These are phyloP conservation scores for Begonia peltatifolia DNA, from an alignment of 306 rosid genomes.

Conservation along the genomic window DNA sequence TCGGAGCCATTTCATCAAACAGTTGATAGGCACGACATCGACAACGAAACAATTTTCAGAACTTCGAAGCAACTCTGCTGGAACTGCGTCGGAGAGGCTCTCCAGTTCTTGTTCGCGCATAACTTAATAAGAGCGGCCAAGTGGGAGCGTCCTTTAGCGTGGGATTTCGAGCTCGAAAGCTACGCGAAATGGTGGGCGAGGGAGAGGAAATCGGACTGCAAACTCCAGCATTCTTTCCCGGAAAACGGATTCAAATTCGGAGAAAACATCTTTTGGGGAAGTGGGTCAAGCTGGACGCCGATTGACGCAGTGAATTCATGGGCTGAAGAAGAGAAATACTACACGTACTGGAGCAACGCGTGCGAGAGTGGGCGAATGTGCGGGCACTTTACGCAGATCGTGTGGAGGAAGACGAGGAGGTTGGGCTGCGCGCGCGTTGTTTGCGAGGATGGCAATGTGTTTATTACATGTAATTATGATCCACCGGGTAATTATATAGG, in stretches of 20 bases:
- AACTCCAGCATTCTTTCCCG: conserved; percentile 62
- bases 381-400: conserved; percentile 82
- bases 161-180: conserved; percentile 57
- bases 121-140: conserved; percentile 55
- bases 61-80: conserved; percentile 69
- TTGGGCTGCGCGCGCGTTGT: conserved; percentile 66
- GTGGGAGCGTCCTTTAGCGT: conserved; percentile 47
- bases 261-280: conserved; percentile 79
- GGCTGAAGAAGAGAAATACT: conserved; percentile 61
- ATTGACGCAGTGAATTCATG: conserved; percentile 51
- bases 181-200: conserved; percentile 82
- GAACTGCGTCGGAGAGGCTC: conserved; percentile 64
- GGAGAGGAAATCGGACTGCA: conserved; percentile 50
- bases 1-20: background rate
- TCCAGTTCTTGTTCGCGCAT: conserved; percentile 55
- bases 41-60: conserved; percentile 46
- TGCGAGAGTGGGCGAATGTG: conserved; percentile 65
- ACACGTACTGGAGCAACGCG: conserved; percentile 33
- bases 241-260: conserved; percentile 60
- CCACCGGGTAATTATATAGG: conserved; percentile 71
- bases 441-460: conserved; percentile 65
- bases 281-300: conserved; percentile 62
- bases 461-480: conserved; percentile 81
- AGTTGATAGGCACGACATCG: conserved; percentile 13
- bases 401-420: conserved; percentile 56